Evolutionary conservation across 495 filamentous ascomycete genomes (phyloP).

Genomic region (Penicillium malachiteum): DNA sequence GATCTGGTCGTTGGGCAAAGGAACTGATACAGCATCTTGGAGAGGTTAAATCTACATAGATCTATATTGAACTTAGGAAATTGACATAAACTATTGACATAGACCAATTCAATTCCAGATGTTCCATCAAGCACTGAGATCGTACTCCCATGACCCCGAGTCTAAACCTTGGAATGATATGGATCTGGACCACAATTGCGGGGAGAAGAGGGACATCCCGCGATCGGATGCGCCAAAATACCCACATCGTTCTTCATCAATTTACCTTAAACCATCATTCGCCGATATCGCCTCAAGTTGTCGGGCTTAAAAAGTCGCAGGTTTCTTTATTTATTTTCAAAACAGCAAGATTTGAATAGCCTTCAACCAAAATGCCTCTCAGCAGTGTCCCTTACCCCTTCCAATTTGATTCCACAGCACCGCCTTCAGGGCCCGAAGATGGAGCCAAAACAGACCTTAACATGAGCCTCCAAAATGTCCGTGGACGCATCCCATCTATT

Average conservation of each 20-base stretch:
- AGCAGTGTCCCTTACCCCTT: conserved; percentile 36
- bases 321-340: not conserved
- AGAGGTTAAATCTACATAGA: not conserved
- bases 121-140: too few species aligned
- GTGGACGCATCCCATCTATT: conserved; percentile 29
- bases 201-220: conserved; percentile 1
- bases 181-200: too few species aligned
- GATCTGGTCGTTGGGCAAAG: not conserved
- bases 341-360: not conserved
- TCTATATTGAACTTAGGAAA: not conserved
- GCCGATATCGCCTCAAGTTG: not conserved
- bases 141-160: not conserved
- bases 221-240: conserved; percentile 2
- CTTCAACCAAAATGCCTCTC: conserved; percentile 7
- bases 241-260: not conserved
- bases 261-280: not conserved
- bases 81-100: too few species aligned
- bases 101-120: too few species aligned
- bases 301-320: not conserved
- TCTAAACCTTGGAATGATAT: not conserved
- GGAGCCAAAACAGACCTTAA: conserved; percentile 11
- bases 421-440: conserved; percentile 6
- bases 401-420: conserved; percentile 20
- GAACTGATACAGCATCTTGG: not conserved
- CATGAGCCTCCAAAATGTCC: conserved; percentile 23